phyloP scores from a whole-genome alignment of 192 early-diverging fungal genomes.

The Rhizophagus sp. region DNA sequence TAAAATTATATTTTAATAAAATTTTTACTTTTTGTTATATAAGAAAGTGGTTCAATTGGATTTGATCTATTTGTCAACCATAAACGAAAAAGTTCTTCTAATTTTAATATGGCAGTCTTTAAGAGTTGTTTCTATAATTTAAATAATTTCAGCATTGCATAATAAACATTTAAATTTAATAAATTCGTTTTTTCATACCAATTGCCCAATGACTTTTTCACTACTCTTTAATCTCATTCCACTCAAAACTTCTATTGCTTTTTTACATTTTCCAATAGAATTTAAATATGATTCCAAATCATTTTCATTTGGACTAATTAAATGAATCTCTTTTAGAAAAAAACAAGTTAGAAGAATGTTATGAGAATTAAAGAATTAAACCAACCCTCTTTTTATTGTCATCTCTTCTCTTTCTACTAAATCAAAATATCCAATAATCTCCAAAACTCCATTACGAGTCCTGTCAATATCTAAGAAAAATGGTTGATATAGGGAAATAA shows the following conservation, averaged over 20 bases:
- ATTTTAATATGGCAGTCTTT: slow-evolving; percentile 54
- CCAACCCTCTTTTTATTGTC: slow-evolving; percentile 65
- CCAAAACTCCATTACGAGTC: slow-evolving; percentile 58
- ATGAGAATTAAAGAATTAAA: background rate
- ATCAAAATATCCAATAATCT: slow-evolving; percentile 68
- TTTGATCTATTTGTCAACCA: slow-evolving; percentile 45
- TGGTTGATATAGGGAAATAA: background rate
- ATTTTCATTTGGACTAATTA: slow-evolving; percentile 51
- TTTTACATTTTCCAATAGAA: slow-evolving; percentile 57
- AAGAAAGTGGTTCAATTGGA: slow-evolving; percentile 41
- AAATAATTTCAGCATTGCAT: background rate
- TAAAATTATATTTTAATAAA: background rate
- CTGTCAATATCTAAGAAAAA: slow-evolving; percentile 62
- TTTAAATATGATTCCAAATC: slow-evolving; percentile 61
- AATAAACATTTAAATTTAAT: background rate
- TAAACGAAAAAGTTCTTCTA: slow-evolving; percentile 58
- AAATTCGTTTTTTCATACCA: slow-evolving; percentile 33
- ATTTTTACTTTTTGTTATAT: slow-evolving; percentile 21
- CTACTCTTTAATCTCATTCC: slow-evolving; percentile 26
- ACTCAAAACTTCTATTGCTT: slow-evolving; percentile 45
- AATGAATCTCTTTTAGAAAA: background rate
- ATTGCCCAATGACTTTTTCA: slow-evolving; percentile 46
- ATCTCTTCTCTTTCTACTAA: slow-evolving; percentile 66
- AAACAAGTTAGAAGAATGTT: background rate
- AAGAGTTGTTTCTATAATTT: slow-evolving; percentile 45